A percentile compares a stretch with the other conserved stretches of the same genome.
Evolutionary conservation across 768 basidiomycete genomes (phyloP).

Genomic region (Paxillus involutus): DNA sequence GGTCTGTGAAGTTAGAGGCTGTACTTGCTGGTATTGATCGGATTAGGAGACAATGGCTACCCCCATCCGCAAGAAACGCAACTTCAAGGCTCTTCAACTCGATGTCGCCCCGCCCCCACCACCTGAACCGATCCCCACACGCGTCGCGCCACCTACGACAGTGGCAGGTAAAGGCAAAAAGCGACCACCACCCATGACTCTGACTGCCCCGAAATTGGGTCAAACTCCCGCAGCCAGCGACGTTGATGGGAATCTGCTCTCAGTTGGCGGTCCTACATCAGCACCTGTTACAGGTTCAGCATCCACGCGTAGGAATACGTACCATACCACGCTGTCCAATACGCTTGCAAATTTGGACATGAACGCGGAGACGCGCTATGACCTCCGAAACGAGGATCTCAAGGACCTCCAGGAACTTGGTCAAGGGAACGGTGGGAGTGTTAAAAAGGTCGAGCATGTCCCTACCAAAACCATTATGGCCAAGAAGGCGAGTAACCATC

Average conservation of each 20-base stretch:
- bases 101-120: slow-evolving; percentile 49
- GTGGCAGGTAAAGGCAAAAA: slow-evolving; percentile 55
- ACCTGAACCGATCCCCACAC: slow-evolving; percentile 44
- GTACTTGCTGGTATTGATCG: slow-evolving; percentile 4
- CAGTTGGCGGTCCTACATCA: slow-evolving; percentile 50
- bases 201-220: slow-evolving; percentile 69
- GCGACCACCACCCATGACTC: slow-evolving; percentile 79
- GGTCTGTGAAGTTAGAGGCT: slow-evolving; percentile 3
- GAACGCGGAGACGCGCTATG: slow-evolving; percentile 81
- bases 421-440: slow-evolving; percentile 95
- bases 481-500: slow-evolving; percentile 75
- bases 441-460: slow-evolving; percentile 91
- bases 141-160: slow-evolving; percentile 42
- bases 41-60: slow-evolving; percentile 38
- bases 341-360: slow-evolving; percentile 86
- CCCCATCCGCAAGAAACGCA: slow-evolving; percentile 86
- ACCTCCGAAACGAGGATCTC: slow-evolving; percentile 87
- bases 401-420: slow-evolving; percentile 90
- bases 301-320: slow-evolving; percentile 62
- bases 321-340: slow-evolving; percentile 77
- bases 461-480: slow-evolving; percentile 95
- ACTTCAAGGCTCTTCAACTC: slow-evolving; percentile 85
- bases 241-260: slow-evolving; percentile 44
- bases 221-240: slow-evolving; percentile 30
- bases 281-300: slow-evolving; percentile 52